These are phyloP conservation scores for Neofusicoccum sp. DNA, from an alignment of 2,329 filamentous ascomycete species.

Conservation along the genomic window DNA sequence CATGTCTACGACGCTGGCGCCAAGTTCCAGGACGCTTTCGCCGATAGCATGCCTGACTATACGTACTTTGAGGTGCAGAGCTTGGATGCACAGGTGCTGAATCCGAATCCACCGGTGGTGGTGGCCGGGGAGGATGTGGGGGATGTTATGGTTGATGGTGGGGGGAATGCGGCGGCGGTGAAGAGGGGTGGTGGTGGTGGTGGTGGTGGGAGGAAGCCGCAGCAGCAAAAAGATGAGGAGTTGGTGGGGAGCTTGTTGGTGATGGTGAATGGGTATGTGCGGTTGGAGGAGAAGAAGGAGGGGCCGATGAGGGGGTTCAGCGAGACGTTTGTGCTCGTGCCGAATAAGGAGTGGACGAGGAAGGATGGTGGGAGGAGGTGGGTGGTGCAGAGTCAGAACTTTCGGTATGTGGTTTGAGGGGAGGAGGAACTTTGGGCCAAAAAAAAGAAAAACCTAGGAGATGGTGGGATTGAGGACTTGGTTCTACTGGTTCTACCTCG, in stretches of 20 bases:
- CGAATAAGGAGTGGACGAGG: slow-evolving; percentile 43
- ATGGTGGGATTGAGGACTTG: too few species aligned
- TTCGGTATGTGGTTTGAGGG: slow-evolving; percentile 42
- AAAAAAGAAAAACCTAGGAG: too few species aligned
- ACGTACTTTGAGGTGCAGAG: slow-evolving; percentile 71
- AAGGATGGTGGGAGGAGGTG: slow-evolving; percentile 31
- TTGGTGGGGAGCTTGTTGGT: slow-evolving; percentile 70
- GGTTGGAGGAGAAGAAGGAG: slow-evolving; percentile 60
- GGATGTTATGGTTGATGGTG: neutral
- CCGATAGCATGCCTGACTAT: slow-evolving; percentile 59
- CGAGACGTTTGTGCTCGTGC: slow-evolving; percentile 78
- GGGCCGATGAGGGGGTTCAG: slow-evolving; percentile 69
- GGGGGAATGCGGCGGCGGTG: slow-evolving; percentile 20
- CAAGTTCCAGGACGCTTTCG: slow-evolving; percentile 67
- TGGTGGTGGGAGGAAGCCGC: slow-evolving; percentile 22
- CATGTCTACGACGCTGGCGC: slow-evolving; percentile 60
- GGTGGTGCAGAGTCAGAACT: slow-evolving; percentile 44
- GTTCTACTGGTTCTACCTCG: too few species aligned
- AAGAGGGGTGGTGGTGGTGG: slow-evolving; percentile 8
- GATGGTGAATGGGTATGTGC: slow-evolving; percentile 70
- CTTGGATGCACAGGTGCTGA: slow-evolving; percentile 75
- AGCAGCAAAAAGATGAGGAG: slow-evolving; percentile 38
- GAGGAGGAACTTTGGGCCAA: neutral
- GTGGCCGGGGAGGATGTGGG: neutral
- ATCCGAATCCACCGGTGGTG: slow-evolving; percentile 49